A percentile compares a stretch with the other conserved stretches of the same genome.
phyloP scores from a whole-genome alignment of 345 rosid genomes.

The Eucalyptus pauciflora region DNA sequence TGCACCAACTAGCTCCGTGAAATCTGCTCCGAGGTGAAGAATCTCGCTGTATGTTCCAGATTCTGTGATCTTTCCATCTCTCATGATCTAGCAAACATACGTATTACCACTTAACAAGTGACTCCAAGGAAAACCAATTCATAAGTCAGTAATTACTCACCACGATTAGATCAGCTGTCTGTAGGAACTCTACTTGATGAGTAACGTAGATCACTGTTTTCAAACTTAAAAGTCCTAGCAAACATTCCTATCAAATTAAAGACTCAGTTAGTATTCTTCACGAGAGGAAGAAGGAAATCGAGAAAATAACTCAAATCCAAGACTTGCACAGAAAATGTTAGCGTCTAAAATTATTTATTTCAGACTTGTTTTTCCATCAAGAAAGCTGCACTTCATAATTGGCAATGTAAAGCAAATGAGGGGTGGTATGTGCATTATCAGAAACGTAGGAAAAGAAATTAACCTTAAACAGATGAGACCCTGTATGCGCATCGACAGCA shows the following conservation, averaged over 20 bases:
- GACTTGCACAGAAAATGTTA: neutral
- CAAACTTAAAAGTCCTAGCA: conserved; percentile 31
- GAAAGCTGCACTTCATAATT: neutral
- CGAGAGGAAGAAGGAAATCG: neutral
- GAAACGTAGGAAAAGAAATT: neutral
- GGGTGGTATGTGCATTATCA: neutral
- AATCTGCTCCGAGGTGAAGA: conserved; percentile 47
- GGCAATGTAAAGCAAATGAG: neutral
- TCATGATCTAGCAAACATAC: conserved; percentile 47
- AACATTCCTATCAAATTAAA: conserved; percentile 37
- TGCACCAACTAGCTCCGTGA: conserved; percentile 75
- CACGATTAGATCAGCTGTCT: conserved; percentile 66
- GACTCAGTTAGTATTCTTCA: neutral
- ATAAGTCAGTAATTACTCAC: conserved; percentile 2
- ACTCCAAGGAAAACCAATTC: neutral
- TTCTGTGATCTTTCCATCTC: conserved; percentile 63
- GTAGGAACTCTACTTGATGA: conserved; percentile 80
- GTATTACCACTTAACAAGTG: neutral
- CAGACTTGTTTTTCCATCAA: neutral
- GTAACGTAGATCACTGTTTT: conserved; percentile 73
- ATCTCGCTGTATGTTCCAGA: conserved; percentile 63
- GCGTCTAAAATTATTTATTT: neutral
- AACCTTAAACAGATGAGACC: conserved; percentile 77
- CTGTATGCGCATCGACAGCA: conserved; percentile 88
- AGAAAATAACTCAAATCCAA: neutral